Conservation (phyloP, 2,329 filamentous ascomycete genomes). For the Fusarium caatingaense region DNA sequence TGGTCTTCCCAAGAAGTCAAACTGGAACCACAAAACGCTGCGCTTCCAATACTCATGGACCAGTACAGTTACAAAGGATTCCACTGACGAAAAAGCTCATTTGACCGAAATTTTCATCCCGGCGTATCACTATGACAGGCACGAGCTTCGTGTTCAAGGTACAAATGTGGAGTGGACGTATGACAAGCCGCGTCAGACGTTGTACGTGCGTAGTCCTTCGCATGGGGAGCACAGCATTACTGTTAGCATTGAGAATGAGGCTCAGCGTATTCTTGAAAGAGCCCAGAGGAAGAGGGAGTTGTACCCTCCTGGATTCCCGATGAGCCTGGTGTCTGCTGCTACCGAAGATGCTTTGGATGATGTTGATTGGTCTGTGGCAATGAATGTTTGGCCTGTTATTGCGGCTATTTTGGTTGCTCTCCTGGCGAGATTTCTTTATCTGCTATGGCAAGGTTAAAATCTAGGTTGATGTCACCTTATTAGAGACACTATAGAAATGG, state of each 20-base stretch:
- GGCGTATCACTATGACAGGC: slow-evolving; percentile 51
- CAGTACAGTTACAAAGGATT: slow-evolving; percentile 22
- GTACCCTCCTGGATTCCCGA: slow-evolving; percentile 26
- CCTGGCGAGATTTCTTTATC: slow-evolving; percentile 6
- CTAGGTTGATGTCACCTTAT: too few species aligned
- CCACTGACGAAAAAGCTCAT: slow-evolving; percentile 34
- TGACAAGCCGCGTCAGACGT: slow-evolving; percentile 46
- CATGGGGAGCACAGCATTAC: slow-evolving; percentile 35
- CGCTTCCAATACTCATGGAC: slow-evolving; percentile 52
- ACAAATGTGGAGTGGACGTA: slow-evolving; percentile 49
- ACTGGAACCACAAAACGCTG: slow-evolving; percentile 51
- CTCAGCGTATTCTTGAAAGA: slow-evolving; percentile 39
- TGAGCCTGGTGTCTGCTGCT: slow-evolving; percentile 25
- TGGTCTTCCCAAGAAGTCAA: slow-evolving; percentile 50
- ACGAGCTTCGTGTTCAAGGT: slow-evolving; percentile 45
- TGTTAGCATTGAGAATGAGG: slow-evolving; percentile 42
- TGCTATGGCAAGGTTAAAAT: not conserved
- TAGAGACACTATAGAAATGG: not conserved
- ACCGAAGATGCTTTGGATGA: slow-evolving; percentile 39
- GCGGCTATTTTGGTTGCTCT: slow-evolving; percentile 16
- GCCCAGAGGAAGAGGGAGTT: slow-evolving; percentile 18
- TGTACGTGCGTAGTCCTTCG: slow-evolving; percentile 43
- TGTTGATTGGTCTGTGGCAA: slow-evolving; percentile 24
- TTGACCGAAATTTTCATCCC: slow-evolving; percentile 55
- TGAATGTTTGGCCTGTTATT: slow-evolving; percentile 3